These are phyloP conservation scores for Neurospora intermedia DNA, from an alignment of 495 filamentous ascomycete species.

Conservation along the genomic window DNA sequence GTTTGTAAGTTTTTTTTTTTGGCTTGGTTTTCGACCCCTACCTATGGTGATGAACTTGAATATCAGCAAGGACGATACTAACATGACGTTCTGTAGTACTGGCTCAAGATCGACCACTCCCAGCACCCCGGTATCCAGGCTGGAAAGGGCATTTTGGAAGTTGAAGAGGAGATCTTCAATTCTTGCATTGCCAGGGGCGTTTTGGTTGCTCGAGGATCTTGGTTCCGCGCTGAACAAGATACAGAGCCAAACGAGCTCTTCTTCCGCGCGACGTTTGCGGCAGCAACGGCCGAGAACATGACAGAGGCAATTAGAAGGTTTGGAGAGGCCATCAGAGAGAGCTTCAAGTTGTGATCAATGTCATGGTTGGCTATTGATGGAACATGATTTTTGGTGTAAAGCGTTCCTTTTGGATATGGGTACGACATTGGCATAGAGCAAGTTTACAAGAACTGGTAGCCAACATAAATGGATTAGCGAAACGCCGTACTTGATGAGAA, in stretches of 20 bases:
- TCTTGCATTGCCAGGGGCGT: slow-evolving; percentile 58
- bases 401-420: background rate
- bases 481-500: background rate
- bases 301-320: slow-evolving; percentile 68
- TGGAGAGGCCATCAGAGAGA: slow-evolving; percentile 53
- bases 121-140: slow-evolving; percentile 54
- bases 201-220: slow-evolving; percentile 70
- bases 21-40: background rate
- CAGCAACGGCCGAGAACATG: slow-evolving; percentile 65
- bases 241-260: slow-evolving; percentile 46
- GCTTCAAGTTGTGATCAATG: slow-evolving; percentile 39
- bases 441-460: background rate
- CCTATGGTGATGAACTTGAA: background rate
- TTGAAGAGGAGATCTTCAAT: slow-evolving; percentile 81
- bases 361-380: background rate
- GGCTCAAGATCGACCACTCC: slow-evolving; percentile 68
- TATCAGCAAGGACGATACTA: background rate
- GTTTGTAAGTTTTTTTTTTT: slow-evolving; percentile 60
- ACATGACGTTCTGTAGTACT: slow-evolving; percentile 43
- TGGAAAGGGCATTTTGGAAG: slow-evolving; percentile 46
- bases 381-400: background rate
- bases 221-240: slow-evolving; percentile 63
- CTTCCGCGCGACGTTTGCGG: slow-evolving; percentile 83
- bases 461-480: background rate
- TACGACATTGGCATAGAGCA: background rate